Evolutionary conservation across 345 rosid genomes (phyloP), one percentile per base, ranked within the genome.

Genomic region (Eucalyptus tenuipes): DNA sequence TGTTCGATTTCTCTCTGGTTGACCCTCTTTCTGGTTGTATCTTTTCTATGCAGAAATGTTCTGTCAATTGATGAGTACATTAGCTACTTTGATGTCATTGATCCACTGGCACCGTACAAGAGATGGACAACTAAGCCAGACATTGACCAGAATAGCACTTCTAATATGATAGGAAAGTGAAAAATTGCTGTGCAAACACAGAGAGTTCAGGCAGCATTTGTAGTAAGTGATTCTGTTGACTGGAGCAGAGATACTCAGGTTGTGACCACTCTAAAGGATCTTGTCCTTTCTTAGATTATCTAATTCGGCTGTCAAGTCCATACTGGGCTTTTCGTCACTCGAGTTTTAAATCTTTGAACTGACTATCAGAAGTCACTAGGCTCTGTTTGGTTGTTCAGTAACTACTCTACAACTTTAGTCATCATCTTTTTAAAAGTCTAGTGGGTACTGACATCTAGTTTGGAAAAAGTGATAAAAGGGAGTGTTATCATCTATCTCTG

Each of bases 211-310:
- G 99, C 99, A 88, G 97, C 96, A 44, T 96, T 97, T 92, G 75
- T 97, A 61, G 95, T 97, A 85, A 96, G 99, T 90, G 99, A 97
- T 92, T 90, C 99, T 82, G 94, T 96, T 89, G 99, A 97, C 90
- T 95, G 99, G 99, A 95, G 99, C 94, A 92, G 96, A 89, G 99
- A 97, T 93, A 92, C 95, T 89, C 99, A 96, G 99, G 99, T 96
- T 10, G 6, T 18, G 25, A 52, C 14, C 53, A 61, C 40, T 55
- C 31, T 84, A 44, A 37, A 48, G 40, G 47, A 87, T 87, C 45
- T 64, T 86, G 42, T 87, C 15, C 85, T 87, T 66, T 64, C 37
- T 48, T 53, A 17, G 82, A n/a, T 86, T 53, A 87, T 33, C 57
- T 9, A 50, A 48, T 87, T 22, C 22, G 7, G 85, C 71, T 85